These are phyloP conservation scores for Leishmania mexicana DNA, from an alignment of 208 protist species.

Conservation along the genomic window DNA sequence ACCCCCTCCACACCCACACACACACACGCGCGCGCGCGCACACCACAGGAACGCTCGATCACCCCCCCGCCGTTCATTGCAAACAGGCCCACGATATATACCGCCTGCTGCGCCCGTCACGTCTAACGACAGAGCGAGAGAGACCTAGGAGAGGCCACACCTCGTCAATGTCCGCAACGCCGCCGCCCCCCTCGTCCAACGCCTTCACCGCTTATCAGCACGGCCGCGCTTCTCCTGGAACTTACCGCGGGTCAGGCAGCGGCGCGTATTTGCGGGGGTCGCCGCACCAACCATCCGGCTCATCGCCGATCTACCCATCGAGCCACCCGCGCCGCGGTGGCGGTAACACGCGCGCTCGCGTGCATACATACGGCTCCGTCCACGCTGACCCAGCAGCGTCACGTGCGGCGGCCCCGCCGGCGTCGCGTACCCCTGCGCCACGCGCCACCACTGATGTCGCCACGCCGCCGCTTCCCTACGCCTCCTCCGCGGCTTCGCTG, in stretches of 20 bases:
- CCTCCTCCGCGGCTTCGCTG: neutral
- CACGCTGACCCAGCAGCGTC: slow-evolving; percentile 1
- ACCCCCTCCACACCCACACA: too few relatives aligned
- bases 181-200: slow-evolving; percentile 13
- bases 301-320: neutral
- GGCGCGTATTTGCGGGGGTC: neutral
- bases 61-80: neutral
- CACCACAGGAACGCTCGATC: neutral
- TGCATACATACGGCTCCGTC: neutral
- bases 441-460: neutral
- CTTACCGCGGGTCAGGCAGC: neutral
- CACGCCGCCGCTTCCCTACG: neutral
- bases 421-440: neutral
- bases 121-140: neutral
- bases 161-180: slow-evolving; percentile 11
- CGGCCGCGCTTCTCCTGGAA: neutral
- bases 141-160: neutral
- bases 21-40: neutral
- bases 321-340: neutral
- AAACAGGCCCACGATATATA: neutral
- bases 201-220: neutral
- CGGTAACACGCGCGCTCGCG: neutral
- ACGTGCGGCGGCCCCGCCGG: neutral
- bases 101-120: neutral
- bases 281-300: neutral